These are phyloP conservation scores for Sanguinoderma infundibulare DNA, from an alignment of 1,284 basidiomycete species.

Conservation along the genomic window DNA sequence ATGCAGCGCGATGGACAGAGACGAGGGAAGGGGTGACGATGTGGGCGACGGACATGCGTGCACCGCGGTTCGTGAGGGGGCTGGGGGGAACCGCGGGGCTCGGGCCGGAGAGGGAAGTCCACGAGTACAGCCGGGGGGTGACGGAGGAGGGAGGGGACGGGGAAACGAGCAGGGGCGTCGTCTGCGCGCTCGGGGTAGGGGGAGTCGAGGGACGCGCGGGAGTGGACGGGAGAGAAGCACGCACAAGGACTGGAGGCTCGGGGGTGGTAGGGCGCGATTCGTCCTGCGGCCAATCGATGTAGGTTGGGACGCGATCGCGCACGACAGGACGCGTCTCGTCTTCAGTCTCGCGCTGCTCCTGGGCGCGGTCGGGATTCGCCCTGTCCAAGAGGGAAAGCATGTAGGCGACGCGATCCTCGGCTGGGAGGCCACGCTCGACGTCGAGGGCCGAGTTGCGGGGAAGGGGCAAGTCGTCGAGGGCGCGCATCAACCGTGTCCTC, in stretches of 20 bases:
- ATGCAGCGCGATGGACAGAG: slow-evolving; percentile 23
- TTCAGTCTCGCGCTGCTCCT: slow-evolving; percentile 4
- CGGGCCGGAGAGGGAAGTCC: slow-evolving; percentile 18
- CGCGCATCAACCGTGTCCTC: slow-evolving; percentile 17
- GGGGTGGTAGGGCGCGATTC: slow-evolving; percentile 14
- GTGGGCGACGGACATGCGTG: slow-evolving; percentile 35
- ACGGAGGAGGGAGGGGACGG: slow-evolving; percentile 33
- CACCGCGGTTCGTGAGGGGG: slow-evolving; percentile 35
- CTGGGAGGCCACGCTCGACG: slow-evolving; percentile 17
- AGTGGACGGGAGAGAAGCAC: slow-evolving; percentile 1
- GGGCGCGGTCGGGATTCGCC: slow-evolving; percentile 6
- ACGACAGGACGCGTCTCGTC: slow-evolving; percentile 7
- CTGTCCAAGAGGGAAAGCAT: slow-evolving; percentile 17
- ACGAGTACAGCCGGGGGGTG: slow-evolving; percentile 32
- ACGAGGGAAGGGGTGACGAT: slow-evolving; percentile 26
- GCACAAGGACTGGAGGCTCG: slow-evolving; percentile 6
- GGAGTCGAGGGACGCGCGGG: slow-evolving; percentile 25
- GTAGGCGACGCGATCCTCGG: slow-evolving; percentile 14
- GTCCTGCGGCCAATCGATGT: slow-evolving; percentile 18
- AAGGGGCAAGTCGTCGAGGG: slow-evolving; percentile 33
- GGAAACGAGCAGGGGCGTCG: slow-evolving; percentile 15
- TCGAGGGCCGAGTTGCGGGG: slow-evolving; percentile 14
- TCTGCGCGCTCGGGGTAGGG: slow-evolving; percentile 15
- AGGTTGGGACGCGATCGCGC: slow-evolving; percentile 16
- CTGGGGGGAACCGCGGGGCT: slow-evolving; percentile 20